Base-by-base conservation (phyloP, 805 yeast species). In the Ogataea nitratoaversa region DNA sequence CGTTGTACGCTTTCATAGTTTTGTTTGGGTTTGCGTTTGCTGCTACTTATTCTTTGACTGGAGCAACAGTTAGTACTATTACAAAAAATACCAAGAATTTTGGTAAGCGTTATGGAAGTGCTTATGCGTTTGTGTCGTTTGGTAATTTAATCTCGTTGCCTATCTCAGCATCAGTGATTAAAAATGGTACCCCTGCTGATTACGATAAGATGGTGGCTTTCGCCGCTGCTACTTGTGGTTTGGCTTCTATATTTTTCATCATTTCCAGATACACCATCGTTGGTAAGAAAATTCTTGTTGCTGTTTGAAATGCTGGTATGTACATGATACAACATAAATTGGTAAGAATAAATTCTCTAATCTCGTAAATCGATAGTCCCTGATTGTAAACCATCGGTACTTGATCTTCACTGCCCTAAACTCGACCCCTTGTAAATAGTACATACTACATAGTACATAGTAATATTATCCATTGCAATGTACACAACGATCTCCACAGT, bases 61-160 rank as follows among this genome's bases (percentile, higher is more conserved):
- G 88, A 0, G 83, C 78, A 3, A 78, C 86, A 38, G 68, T 81
- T 30, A 74, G 82, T 1, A 71, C 73, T 37, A 73, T 82, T 17
- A 72, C 81, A 9, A 71, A 70, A 9, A 46, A 36, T 16, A 77
- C 78, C 0, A 66, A 70, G 42, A 74, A 79, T 40, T 83, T 82
- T 55, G 90, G 90, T 16, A 78, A 76, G 46, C 62, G 83, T 17
- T 84, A 78, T 48, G 89, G 89, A 0, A 70, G 86, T 13, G 72
- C 79, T 44, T 82, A 79, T 56, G 78, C 77, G 36, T 59, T 78
- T 50, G 78, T 76, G 11, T 73, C 86, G 37, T 57, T 78, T 34
- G 63, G 71, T 14, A 63, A 68, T 30, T 57, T 77, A 13, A 65
- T 72, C n/a, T 63, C 69, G 5, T 59, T 76, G 16, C 79, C 81